Conservation (phyloP, 2,329 filamentous ascomycete genomes). For the Bipolaris zeicola region DNA sequence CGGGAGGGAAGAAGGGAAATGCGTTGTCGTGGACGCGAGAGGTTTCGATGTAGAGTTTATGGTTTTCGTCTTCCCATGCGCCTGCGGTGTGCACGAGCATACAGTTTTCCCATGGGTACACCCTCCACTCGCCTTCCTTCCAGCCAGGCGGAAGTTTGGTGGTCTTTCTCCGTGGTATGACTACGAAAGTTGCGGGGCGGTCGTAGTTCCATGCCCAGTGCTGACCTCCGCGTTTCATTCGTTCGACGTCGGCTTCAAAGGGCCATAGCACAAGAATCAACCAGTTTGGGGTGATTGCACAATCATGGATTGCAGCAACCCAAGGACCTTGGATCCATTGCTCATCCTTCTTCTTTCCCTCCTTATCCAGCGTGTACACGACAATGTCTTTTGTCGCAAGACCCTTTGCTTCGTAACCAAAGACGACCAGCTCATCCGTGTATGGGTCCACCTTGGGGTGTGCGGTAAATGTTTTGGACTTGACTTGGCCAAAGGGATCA, state of each 20-base stretch:
- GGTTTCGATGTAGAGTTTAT: constrained; percentile 39
- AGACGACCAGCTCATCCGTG: background rate
- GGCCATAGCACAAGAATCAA: constrained; percentile 29
- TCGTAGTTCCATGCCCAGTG: constrained; percentile 40
- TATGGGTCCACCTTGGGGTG: background rate
- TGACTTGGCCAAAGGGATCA: constrained; percentile 1
- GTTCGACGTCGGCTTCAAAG: constrained; percentile 32
- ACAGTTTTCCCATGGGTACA: constrained; percentile 25
- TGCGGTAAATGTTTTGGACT: background rate
- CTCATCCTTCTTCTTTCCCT: background rate
- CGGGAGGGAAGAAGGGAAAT: constrained; percentile 44
- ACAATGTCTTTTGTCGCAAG: background rate
- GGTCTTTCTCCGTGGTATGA: constrained; percentile 23
- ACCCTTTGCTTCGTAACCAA: constrained; percentile 41
- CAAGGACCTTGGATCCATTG: background rate
- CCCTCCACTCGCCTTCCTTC: constrained; percentile 12
- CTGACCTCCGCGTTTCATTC: constrained; percentile 37
- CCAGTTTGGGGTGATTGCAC: background rate
- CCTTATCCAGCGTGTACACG: background rate
- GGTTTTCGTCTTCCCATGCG: constrained; percentile 41
- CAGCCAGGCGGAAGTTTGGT: constrained; percentile 10
- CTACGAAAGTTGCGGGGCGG: constrained; percentile 29
- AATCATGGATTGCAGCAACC: background rate
- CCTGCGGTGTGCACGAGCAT: constrained; percentile 47
- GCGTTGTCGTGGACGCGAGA: constrained; percentile 43